Evolutionary conservation across 352 stramenopile genomes (phyloP), one percentile per base, ranked within the genome.

Genomic region (Globisporangium abappressorium): DNA sequence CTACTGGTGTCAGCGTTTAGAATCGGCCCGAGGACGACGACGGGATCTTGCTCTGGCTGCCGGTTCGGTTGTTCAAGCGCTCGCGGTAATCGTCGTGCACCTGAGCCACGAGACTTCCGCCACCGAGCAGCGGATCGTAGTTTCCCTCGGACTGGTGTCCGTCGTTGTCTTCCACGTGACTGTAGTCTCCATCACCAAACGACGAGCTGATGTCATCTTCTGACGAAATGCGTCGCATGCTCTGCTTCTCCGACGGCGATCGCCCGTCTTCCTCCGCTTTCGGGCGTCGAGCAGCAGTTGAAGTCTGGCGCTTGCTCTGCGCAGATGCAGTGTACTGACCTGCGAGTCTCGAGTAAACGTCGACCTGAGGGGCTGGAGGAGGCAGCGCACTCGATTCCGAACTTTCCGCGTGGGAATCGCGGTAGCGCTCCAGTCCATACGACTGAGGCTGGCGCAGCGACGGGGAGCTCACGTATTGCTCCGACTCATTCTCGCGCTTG

Each of bases 311-410:
- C 57, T 95, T 95, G 70, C 72, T 94, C 65, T 95, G 86, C 9
- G 87, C 86, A 20, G 87, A 94, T 12, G 84, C 82, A 2, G 87
- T 95, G 74, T 94, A 95, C 53, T 93, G 85, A 18, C 81, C 85
- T 8, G 85, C 87, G 38, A 95, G 78, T 24, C 87, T 73, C 9
- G 85, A 91, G 80, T 94, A 95, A 12, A 95, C 87, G 59, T 95
- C 87, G 30, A 74, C 70, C 26, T 89, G 78, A 12, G 84, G 77
- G 24, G 79, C 74, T 66, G 83, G 84, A 54, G 86, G 80, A 4
- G 85, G 84, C 22, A 84, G 72, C 36, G 65, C 67, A 18, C 60
- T 68, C n/a, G 61, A 47, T 15, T 82, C 69, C 9, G 66, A 64
- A 6, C 11, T 33, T 3, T 65, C 65, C 5, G 22, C 61, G 7